phyloP scores from a whole-genome alignment of 371 early-diverging fungal species.

The Batrachochytrium dendrobatidis region DNA sequence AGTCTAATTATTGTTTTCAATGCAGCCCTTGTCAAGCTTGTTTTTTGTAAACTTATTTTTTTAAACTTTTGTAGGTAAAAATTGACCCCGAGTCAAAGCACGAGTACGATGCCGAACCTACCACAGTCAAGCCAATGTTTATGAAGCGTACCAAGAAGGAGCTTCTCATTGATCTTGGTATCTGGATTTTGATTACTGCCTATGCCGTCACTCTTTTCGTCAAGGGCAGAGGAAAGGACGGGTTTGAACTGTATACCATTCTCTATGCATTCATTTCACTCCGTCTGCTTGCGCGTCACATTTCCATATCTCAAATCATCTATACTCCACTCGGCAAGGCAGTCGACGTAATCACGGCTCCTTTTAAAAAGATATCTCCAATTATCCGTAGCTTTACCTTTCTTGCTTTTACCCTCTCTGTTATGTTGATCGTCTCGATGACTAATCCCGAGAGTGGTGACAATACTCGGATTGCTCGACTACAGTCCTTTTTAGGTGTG shows the following conservation, averaged over 20 bases:
- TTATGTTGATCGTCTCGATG: slow-evolving; percentile 43
- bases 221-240: slow-evolving; percentile 29
- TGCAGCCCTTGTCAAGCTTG: too few relatives aligned
- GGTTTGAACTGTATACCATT: slow-evolving; percentile 38
- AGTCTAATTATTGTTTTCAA: too few relatives aligned
- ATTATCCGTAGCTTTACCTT: slow-evolving; percentile 20
- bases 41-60: too few relatives aligned
- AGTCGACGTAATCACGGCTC: slow-evolving; percentile 19
- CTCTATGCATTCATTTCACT: slow-evolving; percentile 54
- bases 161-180: slow-evolving; percentile 19
- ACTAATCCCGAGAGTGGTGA: slow-evolving; percentile 23
- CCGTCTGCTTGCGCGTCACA: slow-evolving; percentile 48
- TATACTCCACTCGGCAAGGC: slow-evolving; percentile 32
- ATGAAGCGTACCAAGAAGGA: slow-evolving; percentile 24
- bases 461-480: slow-evolving; percentile 59
- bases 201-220: slow-evolving; percentile 45
- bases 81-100: too few relatives aligned
- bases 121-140: slow-evolving; percentile 21
- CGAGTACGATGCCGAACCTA: neutral
- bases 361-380: slow-evolving; percentile 15
- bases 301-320: slow-evolving; percentile 39
- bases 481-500: slow-evolving; percentile 72
- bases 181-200: slow-evolving; percentile 46
- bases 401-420: slow-evolving; percentile 45
- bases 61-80: too few relatives aligned